phyloP scores from a whole-genome alignment of 2,329 filamentous ascomycete species.

The Neurospora sp. region DNA sequence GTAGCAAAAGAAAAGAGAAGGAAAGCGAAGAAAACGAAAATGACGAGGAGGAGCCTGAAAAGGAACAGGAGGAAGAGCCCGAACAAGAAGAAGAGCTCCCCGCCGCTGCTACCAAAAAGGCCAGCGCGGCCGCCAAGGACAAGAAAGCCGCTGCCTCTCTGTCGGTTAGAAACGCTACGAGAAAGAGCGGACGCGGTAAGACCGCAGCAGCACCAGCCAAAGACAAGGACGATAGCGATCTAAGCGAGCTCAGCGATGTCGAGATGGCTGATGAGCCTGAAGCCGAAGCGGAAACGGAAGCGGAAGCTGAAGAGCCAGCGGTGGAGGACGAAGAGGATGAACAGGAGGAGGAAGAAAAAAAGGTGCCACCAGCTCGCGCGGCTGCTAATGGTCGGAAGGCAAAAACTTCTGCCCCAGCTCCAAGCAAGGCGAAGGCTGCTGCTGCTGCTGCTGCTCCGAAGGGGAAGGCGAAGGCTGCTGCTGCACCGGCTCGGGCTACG shows the following conservation, averaged over 20 bases:
- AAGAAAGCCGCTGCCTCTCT: background rate
- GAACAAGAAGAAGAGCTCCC: background rate
- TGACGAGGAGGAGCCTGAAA: background rate
- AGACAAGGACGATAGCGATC: background rate
- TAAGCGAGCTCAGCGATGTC: background rate
- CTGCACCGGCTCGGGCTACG: conserved; percentile 1
- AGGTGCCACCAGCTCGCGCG: background rate
- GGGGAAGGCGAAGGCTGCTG: conserved; percentile 5
- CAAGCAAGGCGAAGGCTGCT: background rate
- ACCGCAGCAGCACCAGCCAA: background rate
- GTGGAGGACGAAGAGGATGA: background rate
- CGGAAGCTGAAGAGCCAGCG: background rate
- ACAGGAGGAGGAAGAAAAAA: background rate
- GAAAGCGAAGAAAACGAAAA: background rate
- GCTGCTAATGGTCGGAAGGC: background rate
- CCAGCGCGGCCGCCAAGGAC: background rate
- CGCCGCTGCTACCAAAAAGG: background rate
- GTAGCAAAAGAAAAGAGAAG: background rate
- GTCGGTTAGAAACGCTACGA: background rate
- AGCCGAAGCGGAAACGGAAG: background rate
- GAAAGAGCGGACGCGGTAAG: background rate
- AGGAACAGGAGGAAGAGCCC: background rate
- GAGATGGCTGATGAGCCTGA: conserved; percentile 3
- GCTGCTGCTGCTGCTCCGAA: conserved; percentile 3
- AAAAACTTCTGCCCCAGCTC: background rate